These are phyloP conservation scores for Vitis rupestris DNA, from an alignment of 164 flowering plant species.

Conservation along the genomic window DNA sequence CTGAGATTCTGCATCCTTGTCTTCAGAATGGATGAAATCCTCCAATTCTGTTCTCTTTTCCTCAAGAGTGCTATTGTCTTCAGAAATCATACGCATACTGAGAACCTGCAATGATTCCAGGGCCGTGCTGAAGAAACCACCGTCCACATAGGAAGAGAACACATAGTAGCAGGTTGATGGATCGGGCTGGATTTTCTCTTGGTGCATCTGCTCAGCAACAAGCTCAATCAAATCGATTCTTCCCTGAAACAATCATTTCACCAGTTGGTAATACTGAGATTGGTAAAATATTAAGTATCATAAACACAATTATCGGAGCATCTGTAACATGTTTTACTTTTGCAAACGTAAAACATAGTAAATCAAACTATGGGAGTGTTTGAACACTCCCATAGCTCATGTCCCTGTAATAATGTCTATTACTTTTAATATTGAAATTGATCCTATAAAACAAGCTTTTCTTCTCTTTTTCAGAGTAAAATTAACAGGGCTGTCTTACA, in stretches of 20 bases:
- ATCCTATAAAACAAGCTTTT: too few species aligned
- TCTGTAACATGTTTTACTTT: too few species aligned
- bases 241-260: constrained; percentile 42
- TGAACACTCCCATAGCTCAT: too few species aligned
- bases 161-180: constrained; percentile 65
- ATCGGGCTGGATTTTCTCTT: constrained; percentile 66
- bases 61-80: constrained; percentile 32
- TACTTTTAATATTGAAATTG: too few species aligned
- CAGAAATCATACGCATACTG: constrained; percentile 74
- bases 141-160: constrained; percentile 57
- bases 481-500: too few species aligned
- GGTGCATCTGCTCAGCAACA: constrained; percentile 67
- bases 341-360: too few species aligned
- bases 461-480: too few species aligned
- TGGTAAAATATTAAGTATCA: background rate
- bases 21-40: constrained; percentile 53
- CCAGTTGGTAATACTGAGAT: background rate
- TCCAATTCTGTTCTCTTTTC: constrained; percentile 39
- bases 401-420: too few species aligned
- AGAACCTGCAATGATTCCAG: constrained; percentile 86
- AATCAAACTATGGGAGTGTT: too few species aligned
- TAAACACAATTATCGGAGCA: background rate
- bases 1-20: constrained; percentile 44
- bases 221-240: constrained; percentile 73
- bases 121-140: constrained; percentile 50